Evolutionary conservation across 805 yeast species (phyloP).

Genomic region (Groenewaldozyma salmanticensis): DNA sequence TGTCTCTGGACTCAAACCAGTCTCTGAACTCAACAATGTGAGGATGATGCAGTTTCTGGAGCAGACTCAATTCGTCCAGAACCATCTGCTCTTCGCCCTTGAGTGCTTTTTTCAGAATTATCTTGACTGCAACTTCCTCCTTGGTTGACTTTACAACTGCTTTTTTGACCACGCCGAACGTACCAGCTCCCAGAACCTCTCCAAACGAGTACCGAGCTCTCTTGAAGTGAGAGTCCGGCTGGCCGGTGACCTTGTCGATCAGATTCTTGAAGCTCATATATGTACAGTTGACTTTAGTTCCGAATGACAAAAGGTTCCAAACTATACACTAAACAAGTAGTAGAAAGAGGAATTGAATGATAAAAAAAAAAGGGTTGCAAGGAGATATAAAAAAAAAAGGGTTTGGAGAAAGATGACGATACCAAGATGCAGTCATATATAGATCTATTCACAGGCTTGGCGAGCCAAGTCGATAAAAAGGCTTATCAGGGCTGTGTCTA

Average conservation of each 20-base stretch:
- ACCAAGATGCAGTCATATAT: too few species aligned
- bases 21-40: slow-evolving; percentile 84
- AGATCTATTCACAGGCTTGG: too few species aligned
- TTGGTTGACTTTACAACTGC: slow-evolving; percentile 45
- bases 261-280: slow-evolving; percentile 15
- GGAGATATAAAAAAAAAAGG: too few species aligned
- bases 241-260: slow-evolving; percentile 54
- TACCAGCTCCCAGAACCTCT: slow-evolving; percentile 85
- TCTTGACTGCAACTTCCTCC: slow-evolving; percentile 83
- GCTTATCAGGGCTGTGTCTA: too few species aligned
- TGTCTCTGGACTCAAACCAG: slow-evolving; percentile 90
- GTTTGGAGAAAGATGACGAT: too few species aligned
- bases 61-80: slow-evolving; percentile 63
- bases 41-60: slow-evolving; percentile 64
- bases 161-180: slow-evolving; percentile 83
- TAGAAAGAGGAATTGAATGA: slow-evolving; percentile 4
- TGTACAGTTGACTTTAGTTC: too few species aligned
- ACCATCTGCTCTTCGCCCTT: slow-evolving; percentile 71
- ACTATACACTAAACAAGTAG: slow-evolving; percentile 1
- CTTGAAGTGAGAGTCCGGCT: slow-evolving; percentile 58
- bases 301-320: too few species aligned
- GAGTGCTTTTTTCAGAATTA: slow-evolving; percentile 75
- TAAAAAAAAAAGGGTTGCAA: slow-evolving; percentile 1
- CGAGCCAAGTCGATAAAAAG: too few species aligned
- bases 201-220: slow-evolving; percentile 69